Evolutionary conservation across 495 filamentous ascomycete species (phyloP), one percentile per base, ranked within the genome.

Genomic region (Aspergillus funiculosus): DNA sequence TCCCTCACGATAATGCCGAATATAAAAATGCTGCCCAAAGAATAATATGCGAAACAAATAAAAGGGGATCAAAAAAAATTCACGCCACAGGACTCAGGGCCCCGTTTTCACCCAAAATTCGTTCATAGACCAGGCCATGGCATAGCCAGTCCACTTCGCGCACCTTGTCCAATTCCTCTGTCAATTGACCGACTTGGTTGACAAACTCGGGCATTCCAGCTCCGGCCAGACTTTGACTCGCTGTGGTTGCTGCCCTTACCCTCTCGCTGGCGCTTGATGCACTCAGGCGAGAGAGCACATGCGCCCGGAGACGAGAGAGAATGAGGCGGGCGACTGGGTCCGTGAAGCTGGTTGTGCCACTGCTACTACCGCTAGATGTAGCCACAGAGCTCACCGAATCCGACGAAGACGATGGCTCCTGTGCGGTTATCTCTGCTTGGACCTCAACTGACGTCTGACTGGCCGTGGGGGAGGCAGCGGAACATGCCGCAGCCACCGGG

Each of bases 191-290:
- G n/a, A 97, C 80, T 57, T 81, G 82, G 36, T 70, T 79, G n/a
- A 91, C 83, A 66, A 94, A 95, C 64, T 98, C 92, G 0, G 83
- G 80, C 64, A 97, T 74, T 0, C 92, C 94, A 28, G 83, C 76
- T 1, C 77, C 74, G 1, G 86, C 85, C 11, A 98, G 71, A 35
- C 81, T 84, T 63, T 97, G 90, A 18, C 81, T 85, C 4, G 89
- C 91, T 0, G 81, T 87, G 39, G 78, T 87, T 1, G 85, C 86
- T n/a, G 82, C 80, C 50, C 79, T 77, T 11, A 94, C 84, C 48
- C 86, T 79, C 62, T 96, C 90, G 32, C 77, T 85, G 27, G 86
- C 80, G 42, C 83, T 89, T 11, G 74, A 77, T 2, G 89, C 87
- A 32, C 78, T 78, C 21, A 98, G 65, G 5, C 94, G 77, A 7